phyloP scores from a whole-genome alignment of 139 green algal genomes.

The Volvox reticuliferus region DNA sequence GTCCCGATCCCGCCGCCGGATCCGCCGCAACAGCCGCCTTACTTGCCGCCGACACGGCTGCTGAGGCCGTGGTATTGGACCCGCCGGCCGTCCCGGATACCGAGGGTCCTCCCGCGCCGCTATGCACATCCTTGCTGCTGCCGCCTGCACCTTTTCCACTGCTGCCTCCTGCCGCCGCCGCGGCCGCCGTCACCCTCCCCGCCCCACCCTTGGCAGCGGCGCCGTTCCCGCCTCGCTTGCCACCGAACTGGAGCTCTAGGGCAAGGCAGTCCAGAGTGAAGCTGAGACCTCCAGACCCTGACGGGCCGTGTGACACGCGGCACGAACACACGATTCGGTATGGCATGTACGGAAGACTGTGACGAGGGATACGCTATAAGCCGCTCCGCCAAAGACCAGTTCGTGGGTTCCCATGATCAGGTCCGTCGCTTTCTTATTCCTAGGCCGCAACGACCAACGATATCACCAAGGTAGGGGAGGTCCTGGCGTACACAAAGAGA shows the following conservation, averaged over 20 bases:
- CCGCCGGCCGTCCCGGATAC: not conserved
- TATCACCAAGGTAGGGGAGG: too few relatives aligned
- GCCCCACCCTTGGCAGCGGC: not conserved
- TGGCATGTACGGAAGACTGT: too few relatives aligned
- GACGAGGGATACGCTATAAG: too few relatives aligned
- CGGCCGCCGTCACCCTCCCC: not conserved
- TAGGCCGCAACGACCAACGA: too few relatives aligned
- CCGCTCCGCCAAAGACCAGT: too few relatives aligned
- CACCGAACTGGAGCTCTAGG: slow-evolving; percentile 1
- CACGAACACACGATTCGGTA: too few relatives aligned
- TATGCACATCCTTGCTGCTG: not conserved
- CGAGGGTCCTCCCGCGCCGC: not conserved
- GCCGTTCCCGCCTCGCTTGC: not conserved
- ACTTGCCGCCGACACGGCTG: too few relatives aligned
- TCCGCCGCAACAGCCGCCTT: not conserved
- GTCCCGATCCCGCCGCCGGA: not conserved
- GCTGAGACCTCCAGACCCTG: not conserved
- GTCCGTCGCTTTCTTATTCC: too few relatives aligned
- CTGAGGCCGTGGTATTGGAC: too few relatives aligned
- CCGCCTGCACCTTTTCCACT: not conserved
- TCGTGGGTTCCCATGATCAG: too few relatives aligned
- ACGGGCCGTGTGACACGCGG: too few relatives aligned
- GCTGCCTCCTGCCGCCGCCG: not conserved
- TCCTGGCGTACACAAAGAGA: too few relatives aligned
- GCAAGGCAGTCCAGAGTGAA: slow-evolving; percentile 19